Evolutionary conservation across 768 basidiomycete species (phyloP).

Genomic region (Boletus vinaceobasis): DNA sequence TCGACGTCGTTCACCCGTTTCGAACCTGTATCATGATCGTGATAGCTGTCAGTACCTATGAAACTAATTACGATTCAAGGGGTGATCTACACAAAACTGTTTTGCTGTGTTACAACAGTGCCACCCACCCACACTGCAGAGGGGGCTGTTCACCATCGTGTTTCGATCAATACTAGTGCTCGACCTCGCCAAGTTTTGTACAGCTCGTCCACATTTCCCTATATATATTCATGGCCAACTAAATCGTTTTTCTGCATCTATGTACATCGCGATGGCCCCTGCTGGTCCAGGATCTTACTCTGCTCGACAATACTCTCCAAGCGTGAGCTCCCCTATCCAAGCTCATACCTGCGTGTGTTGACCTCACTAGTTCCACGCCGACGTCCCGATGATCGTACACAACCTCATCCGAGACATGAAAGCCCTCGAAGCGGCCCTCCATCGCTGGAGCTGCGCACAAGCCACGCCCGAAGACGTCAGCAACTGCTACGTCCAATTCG

Average conservation of each 20-base stretch:
- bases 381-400: constrained; percentile 61
- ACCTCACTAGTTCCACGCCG: constrained; percentile 18
- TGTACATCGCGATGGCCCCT: constrained; percentile 9
- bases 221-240: background rate
- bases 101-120: background rate
- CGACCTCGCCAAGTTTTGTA: background rate
- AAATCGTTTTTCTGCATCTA: background rate
- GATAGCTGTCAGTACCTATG: background rate
- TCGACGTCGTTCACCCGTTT: constrained; percentile 12
- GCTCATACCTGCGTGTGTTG: background rate
- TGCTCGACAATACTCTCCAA: background rate
- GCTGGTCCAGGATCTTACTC: constrained; percentile 10
- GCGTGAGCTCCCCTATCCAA: background rate
- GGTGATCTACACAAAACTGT: background rate
- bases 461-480: constrained; percentile 73
- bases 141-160: background rate
- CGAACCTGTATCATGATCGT: constrained; percentile 18
- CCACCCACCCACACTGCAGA: background rate
- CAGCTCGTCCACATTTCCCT: background rate
- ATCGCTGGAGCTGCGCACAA: constrained; percentile 60
- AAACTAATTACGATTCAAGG: background rate
- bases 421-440: constrained; percentile 69
- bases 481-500: constrained; percentile 85
- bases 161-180: background rate
- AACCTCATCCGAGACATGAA: constrained; percentile 79